These are phyloP conservation scores for Cucurbita ficifolia DNA, from an alignment of 306 rosid genomes.

Conservation along the genomic window DNA sequence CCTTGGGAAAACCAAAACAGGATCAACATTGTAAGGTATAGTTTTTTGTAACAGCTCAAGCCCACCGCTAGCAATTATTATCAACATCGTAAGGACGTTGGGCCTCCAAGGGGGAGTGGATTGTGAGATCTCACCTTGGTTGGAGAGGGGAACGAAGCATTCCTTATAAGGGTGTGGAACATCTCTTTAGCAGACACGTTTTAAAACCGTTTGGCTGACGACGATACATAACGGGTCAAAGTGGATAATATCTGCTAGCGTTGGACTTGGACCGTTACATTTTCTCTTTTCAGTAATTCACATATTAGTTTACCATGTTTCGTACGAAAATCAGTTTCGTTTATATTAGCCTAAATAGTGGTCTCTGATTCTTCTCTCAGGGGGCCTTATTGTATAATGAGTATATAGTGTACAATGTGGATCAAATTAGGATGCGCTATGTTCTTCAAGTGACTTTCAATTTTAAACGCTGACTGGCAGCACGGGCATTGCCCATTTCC, in stretches of 20 bases:
- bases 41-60: background rate
- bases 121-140: too few species aligned
- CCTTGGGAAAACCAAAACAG: conserved; percentile 47
- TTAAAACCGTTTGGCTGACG: too few species aligned
- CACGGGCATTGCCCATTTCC: background rate
- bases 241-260: too few species aligned
- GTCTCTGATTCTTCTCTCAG: conserved; percentile 25
- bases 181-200: too few species aligned
- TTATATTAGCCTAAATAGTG: background rate
- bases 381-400: conserved; percentile 62
- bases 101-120: too few species aligned
- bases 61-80: too few species aligned
- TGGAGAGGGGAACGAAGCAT: too few species aligned
- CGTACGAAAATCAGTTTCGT: background rate
- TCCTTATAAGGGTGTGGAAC: too few species aligned
- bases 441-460: conserved; percentile 62
- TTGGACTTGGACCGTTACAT: too few species aligned
- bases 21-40: conserved; percentile 21
- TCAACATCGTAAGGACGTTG: too few species aligned
- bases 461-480: conserved; percentile 20
- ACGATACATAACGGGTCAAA: too few species aligned
- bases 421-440: conserved; percentile 83
- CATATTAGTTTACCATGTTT: background rate
- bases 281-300: background rate
- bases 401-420: conserved; percentile 77